A percentile compares a stretch with the other conserved stretches of the same genome.
Conservation (phyloP, 352 stramenopile species). For the Plasmopara muralis region DNA sequence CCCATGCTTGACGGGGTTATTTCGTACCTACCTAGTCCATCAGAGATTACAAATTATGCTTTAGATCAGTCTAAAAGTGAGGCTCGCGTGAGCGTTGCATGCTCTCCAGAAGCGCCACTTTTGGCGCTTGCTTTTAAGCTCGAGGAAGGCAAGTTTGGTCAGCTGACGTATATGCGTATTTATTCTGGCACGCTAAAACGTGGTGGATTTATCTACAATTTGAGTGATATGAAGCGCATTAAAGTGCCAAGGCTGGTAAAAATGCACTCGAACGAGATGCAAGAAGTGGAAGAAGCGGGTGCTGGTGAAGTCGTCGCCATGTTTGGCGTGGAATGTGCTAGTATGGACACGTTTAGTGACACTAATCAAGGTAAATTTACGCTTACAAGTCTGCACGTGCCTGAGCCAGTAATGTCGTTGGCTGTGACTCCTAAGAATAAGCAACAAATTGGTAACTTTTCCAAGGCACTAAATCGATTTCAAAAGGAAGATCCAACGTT, state of each 20-base stretch:
- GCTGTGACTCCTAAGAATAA: slow-evolving; percentile 95
- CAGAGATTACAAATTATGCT: slow-evolving; percentile 94
- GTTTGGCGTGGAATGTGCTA: slow-evolving; percentile 99
- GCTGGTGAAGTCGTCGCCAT: slow-evolving; percentile 97
- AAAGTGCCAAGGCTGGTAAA: slow-evolving; percentile 97
- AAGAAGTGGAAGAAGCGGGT: slow-evolving; percentile 94
- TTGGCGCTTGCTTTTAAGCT: slow-evolving; percentile 99
- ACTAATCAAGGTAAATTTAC: slow-evolving; percentile 86
- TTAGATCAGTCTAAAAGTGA: slow-evolving; percentile 93
- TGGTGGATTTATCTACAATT: slow-evolving; percentile 84
- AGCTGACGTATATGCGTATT: slow-evolving; percentile 98
- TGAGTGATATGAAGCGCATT: slow-evolving; percentile 88
- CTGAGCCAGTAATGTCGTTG: slow-evolving; percentile 97
- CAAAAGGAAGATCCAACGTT: slow-evolving; percentile 99
- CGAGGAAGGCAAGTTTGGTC: slow-evolving; percentile 97
- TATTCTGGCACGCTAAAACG: slow-evolving; percentile 84
- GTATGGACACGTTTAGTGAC: slow-evolving; percentile 97
- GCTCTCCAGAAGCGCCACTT: slow-evolving; percentile 85
- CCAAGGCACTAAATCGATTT: slow-evolving; percentile 94
- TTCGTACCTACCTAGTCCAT: slow-evolving; percentile 94
- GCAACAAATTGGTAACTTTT: slow-evolving; percentile 93
- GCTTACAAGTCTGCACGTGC: slow-evolving; percentile 97
- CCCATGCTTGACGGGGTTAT: slow-evolving; percentile 97
- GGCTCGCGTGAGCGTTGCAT: slow-evolving; percentile 82
- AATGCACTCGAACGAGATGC: slow-evolving; percentile 99